Base-by-base conservation (phyloP, 768 basidiomycete genomes). In the Antrodiella citrinella region DNA sequence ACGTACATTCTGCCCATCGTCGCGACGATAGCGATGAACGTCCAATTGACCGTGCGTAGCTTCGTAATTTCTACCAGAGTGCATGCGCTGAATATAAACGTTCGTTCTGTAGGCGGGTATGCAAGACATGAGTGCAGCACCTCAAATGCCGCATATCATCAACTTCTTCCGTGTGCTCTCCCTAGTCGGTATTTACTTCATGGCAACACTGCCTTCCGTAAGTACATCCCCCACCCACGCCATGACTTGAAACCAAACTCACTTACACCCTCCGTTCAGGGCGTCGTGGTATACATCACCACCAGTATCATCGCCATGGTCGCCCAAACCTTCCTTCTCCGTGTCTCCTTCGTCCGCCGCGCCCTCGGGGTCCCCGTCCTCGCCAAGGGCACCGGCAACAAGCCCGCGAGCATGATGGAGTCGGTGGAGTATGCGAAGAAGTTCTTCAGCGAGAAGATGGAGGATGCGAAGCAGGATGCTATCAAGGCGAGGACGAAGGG, bases 1-100 rank as follows among this genome's bases (percentile, higher is more conserved):
- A 81, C 77, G 47, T 85, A 78, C 57, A 65, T 86, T 20, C 70
- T 98, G 41, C 92, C 94, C 0, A 58, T 78, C 23, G 68, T 74
- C 15, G 71, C 67, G 53, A 78, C 76, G 52, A 71, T 72, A 54
- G 70, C 72, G 26, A 84, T 90, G 50, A 84, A 91, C 54, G 26
- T 75, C 5, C 86, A 91, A 55, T 76, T 94, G 35, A 65, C 71
- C 60, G 89, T 90, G 56, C 52, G 84, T 65, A 20, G 9, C 35
- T 47, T 3, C 26, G 7, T 43, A n/a, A n/a, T n/a, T n/a, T n/a
- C n/a, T n/a, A n/a, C n/a, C n/a, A n/a, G n/a, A n/a, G n/a, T n/a
- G n/a, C n/a, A n/a, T n/a, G n/a, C 18, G 7, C 30, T 43, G 41
- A n/a, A 18, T 4, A 41, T 39, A 4, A 18, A 19, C 15, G 38